Evolutionary conservation across 1,139 yeast species (phyloP).

Genomic region (Pichia sp.): DNA sequence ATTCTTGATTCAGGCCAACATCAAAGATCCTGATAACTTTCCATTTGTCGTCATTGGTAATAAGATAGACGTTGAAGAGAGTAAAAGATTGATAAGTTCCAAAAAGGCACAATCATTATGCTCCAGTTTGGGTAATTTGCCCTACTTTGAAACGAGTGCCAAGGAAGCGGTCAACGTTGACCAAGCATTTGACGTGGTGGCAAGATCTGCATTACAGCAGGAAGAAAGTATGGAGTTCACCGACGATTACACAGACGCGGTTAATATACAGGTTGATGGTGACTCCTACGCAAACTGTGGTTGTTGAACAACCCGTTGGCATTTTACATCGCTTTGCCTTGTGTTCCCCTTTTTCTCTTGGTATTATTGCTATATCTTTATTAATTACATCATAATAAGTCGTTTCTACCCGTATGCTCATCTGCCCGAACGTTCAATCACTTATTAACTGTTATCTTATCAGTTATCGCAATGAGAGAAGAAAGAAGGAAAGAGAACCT

Average conservation of each 20-base stretch:
- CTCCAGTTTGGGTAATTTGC: constrained; percentile 79
- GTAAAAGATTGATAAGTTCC: constrained; percentile 72
- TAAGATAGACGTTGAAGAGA: constrained; percentile 90
- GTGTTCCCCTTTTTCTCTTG: neutral
- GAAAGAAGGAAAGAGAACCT: too few species aligned
- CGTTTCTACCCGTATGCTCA: too few species aligned
- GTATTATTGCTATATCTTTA: too few species aligned
- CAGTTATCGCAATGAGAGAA: too few species aligned
- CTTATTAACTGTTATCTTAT: too few species aligned
- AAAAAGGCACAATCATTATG: constrained; percentile 87
- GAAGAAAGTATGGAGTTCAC: constrained; percentile 77
- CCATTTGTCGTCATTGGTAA: constrained; percentile 94
- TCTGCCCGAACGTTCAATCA: too few species aligned
- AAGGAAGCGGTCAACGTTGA: constrained; percentile 93
- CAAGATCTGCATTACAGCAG: constrained; percentile 87
- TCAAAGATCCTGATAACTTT: constrained; percentile 87
- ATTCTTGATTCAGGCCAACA: constrained; percentile 87
- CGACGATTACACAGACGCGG: constrained; percentile 94
- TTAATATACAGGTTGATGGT: constrained; percentile 85
- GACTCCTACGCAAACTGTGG: constrained; percentile 66
- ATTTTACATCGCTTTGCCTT: neutral
- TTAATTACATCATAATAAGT: too few species aligned
- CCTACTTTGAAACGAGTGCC: constrained; percentile 91
- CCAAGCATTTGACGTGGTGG: constrained; percentile 92
- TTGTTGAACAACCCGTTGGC: constrained; percentile 42